Evolutionary conservation across 2,329 filamentous ascomycete genomes (phyloP).

Genomic region (Boeremia exigua): DNA sequence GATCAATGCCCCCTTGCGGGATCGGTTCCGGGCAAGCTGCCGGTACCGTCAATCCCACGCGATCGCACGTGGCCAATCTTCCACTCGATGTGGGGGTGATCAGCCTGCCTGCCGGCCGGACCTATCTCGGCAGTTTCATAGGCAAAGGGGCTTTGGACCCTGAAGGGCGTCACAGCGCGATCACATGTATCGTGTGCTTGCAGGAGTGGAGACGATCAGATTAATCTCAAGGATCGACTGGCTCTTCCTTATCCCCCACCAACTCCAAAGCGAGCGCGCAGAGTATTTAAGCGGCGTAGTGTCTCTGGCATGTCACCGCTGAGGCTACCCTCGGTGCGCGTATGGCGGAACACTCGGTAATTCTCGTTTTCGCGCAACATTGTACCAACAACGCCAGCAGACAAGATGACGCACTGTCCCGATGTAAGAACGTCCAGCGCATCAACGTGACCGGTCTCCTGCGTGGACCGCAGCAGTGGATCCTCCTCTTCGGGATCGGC

Average conservation of each 20-base stretch:
- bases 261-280: slow-evolving; percentile 43
- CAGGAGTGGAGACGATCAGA: background rate
- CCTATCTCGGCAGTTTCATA: background rate
- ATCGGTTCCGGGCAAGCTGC: background rate
- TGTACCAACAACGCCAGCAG: slow-evolving; percentile 51
- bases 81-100: background rate
- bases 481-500: slow-evolving; percentile 50
- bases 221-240: background rate
- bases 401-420: slow-evolving; percentile 55
- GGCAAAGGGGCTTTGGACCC: background rate
- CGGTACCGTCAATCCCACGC: background rate
- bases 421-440: slow-evolving; percentile 54
- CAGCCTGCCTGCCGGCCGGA: background rate
- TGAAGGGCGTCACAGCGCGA: background rate
- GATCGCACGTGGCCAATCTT: slow-evolving; percentile 9
- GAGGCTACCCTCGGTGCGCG: slow-evolving; percentile 33
- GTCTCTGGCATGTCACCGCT: slow-evolving; percentile 41
- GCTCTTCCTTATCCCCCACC: slow-evolving; percentile 37
- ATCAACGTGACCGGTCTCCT: slow-evolving; percentile 32
- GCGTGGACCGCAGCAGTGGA: slow-evolving; percentile 38
- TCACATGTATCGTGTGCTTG: background rate
- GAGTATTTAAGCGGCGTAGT: slow-evolving; percentile 41
- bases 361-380: slow-evolving; percentile 51
- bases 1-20: background rate
- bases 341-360: slow-evolving; percentile 43